These are phyloP conservation scores for Leptographium lundbergii DNA, from an alignment of 2,329 filamentous ascomycete genomes.

Conservation along the genomic window DNA sequence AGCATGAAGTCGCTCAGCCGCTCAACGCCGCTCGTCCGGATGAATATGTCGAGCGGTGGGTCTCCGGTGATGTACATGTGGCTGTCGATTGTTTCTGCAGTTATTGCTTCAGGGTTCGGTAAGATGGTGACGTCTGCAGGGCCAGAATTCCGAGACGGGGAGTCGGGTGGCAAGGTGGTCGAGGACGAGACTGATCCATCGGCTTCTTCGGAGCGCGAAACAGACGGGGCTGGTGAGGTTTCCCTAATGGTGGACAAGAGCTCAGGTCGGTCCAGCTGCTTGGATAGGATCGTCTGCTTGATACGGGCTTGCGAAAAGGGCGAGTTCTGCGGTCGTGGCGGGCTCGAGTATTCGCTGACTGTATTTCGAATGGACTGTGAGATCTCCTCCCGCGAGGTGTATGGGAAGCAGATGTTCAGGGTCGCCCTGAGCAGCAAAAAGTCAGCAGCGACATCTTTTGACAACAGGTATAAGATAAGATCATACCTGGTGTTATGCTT, in stretches of 20 bases:
- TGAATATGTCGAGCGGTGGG: conserved; percentile 79
- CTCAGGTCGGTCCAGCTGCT: conserved; percentile 39
- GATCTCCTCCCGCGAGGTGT: conserved; percentile 92
- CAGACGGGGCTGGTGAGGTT: conserved; percentile 29
- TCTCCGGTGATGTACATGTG: conserved; percentile 81
- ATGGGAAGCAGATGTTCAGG: conserved; percentile 95
- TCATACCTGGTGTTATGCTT: conserved; percentile 68
- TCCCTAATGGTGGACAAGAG: conserved; percentile 37
- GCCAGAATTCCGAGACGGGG: conserved; percentile 28
- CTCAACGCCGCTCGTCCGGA: conserved; percentile 87
- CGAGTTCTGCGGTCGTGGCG: conserved; percentile 50
- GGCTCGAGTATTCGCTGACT: conserved; percentile 72
- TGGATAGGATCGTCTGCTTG: conserved; percentile 68
- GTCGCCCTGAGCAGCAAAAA: conserved; percentile 27
- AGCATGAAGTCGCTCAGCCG: conserved; percentile 96
- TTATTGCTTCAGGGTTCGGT: conserved; percentile 76
- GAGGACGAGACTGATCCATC: conserved; percentile 48
- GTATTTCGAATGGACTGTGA: conserved; percentile 79
- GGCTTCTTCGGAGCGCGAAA: conserved; percentile 31
- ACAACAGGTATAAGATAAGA: not conserved
- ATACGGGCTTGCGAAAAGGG: conserved; percentile 84
- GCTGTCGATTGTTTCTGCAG: conserved; percentile 63
- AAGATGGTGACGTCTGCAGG: conserved; percentile 26
- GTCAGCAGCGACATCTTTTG: not conserved
- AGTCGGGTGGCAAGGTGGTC: conserved; percentile 41